Percentiles rank a stretch among this genome's conserved stretches.
Conservation (phyloP, 345 rosid genomes). For the Corymbia maculata region DNA sequence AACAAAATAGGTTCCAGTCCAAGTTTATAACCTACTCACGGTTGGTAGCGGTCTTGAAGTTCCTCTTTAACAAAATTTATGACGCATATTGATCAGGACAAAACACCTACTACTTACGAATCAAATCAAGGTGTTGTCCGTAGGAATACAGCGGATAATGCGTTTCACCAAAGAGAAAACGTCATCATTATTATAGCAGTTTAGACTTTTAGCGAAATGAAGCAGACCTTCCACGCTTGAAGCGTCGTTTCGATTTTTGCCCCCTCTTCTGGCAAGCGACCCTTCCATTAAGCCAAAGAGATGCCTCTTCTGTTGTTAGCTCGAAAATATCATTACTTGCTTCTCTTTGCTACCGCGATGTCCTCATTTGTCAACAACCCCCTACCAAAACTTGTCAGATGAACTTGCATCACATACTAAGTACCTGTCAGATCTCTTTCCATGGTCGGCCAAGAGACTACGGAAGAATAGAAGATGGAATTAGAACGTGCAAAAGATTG, state of each 20-base stretch:
- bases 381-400: not conserved
- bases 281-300: not conserved
- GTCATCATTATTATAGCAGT: not conserved
- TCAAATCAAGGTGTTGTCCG: not conserved
- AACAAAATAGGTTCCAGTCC: not conserved
- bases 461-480: not conserved
- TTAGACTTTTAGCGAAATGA: not conserved
- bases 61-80: accelerated
- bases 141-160: not conserved
- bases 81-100: not conserved
- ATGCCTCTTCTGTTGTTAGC: not conserved
- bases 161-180: not conserved
- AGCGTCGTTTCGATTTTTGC: not conserved
- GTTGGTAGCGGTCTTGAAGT: not conserved
- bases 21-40: not conserved
- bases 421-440: not conserved
- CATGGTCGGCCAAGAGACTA: not conserved
- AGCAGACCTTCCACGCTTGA: not conserved
- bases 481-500: not conserved
- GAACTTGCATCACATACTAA: not conserved
- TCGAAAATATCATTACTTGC: not conserved
- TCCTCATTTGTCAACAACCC: not conserved
- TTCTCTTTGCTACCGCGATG: not conserved
- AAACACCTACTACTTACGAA: not conserved
- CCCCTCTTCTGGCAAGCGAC: not conserved